Conservation (phyloP, 164 flowering plant genomes). For the Nymphaea thermarum region DNA sequence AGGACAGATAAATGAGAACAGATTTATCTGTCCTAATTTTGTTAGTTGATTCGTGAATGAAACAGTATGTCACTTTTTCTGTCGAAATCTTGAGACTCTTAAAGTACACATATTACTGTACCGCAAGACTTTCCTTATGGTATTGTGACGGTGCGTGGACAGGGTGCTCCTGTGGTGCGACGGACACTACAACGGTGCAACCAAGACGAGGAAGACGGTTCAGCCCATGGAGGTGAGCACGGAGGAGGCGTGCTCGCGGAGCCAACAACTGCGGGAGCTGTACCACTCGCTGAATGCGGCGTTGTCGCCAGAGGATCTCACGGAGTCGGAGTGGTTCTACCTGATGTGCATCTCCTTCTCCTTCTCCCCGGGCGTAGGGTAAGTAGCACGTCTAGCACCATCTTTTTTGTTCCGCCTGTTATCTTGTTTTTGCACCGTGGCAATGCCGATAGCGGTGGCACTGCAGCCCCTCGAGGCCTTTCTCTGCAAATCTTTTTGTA, state of each 20-base stretch:
- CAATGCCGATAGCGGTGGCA: no score
- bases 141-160: neutral
- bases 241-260: conserved; percentile 78
- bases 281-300: conserved; percentile 76
- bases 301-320: conserved; percentile 89
- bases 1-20: no score
- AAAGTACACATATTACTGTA: no score
- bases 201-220: conserved; percentile 90
- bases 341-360: conserved; percentile 96
- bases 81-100: no score
- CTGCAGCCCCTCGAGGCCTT: no score
- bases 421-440: no score
- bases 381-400: conserved; percentile 7
- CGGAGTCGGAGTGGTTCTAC: conserved; percentile 96
- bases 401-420: neutral
- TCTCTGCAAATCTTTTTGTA: no score
- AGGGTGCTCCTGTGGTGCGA: conserved; percentile 82
- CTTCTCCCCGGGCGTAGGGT: conserved; percentile 79
- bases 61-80: no score
- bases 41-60: no score
- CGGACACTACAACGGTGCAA: conserved; percentile 94
- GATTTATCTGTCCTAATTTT: no score
- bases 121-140: neutral
- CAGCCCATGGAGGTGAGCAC: conserved; percentile 82
- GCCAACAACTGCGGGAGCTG: conserved; percentile 85